Evolutionary conservation across 2,329 filamentous ascomycete genomes (phyloP).

Genomic region (Colletotrichum sp.): DNA sequence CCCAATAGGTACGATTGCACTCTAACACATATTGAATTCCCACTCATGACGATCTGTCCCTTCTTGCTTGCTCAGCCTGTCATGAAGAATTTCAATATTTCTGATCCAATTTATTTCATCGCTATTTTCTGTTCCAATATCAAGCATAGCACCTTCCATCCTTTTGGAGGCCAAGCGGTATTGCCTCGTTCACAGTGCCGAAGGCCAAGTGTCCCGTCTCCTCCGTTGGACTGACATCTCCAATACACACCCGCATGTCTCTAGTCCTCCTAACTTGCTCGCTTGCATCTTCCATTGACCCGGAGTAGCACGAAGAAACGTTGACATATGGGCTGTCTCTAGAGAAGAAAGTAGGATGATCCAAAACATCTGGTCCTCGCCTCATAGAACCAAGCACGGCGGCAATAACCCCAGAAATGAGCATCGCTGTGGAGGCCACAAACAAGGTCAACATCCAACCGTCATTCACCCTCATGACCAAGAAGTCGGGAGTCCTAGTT

Average conservation of each 20-base stretch:
- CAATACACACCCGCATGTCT: not conserved
- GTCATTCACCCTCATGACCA: not conserved
- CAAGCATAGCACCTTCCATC: not conserved
- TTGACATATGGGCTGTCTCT: not conserved
- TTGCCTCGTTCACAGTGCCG: not conserved
- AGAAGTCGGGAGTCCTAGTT: not conserved
- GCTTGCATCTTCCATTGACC: not conserved
- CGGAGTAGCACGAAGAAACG: not conserved
- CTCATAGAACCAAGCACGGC: constrained; percentile 31
- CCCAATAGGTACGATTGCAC: no score
- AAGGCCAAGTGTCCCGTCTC: not conserved
- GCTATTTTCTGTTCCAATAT: no score
- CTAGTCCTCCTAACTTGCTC: not conserved
- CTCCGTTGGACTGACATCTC: not conserved
- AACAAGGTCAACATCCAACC: not conserved
- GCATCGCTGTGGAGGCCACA: not conserved
- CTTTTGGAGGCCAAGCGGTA: accelerated
- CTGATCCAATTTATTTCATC: no score
- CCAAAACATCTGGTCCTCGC: constrained; percentile 28
- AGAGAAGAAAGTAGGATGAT: constrained; percentile 20
- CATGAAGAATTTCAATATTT: no score
- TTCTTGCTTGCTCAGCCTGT: no score
- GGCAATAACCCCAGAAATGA: not conserved
- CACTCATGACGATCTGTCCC: no score
- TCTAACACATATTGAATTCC: no score